Evolutionary conservation across 805 yeast species (phyloP), one percentile per base, ranked within the genome.

Genomic region (Wickerhamiella spandovensis): DNA sequence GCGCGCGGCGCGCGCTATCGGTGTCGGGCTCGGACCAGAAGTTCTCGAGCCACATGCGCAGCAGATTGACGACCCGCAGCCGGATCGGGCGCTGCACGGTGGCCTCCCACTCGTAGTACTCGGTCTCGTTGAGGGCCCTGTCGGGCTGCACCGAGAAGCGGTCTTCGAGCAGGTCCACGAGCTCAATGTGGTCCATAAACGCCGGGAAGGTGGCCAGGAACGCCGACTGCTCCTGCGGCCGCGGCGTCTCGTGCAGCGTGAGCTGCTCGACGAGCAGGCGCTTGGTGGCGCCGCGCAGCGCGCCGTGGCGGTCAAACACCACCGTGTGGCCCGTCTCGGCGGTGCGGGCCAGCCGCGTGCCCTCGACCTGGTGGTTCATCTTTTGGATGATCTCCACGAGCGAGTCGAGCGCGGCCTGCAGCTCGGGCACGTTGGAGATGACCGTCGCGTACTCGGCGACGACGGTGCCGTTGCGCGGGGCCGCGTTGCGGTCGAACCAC

Each of bases 251-350:
- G 60, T 87, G 94, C 60, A 81, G 83, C 0, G 95, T 85, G 52
- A 89, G 70, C 63, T 84, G 86, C 49, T 87, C 82, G 7, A 90
- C 73, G 43, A 90, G 68, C 0, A 95, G 94, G 43, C 76, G 79
- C 44, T 78, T 74, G 0, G 94, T 77, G 5, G 95, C 97, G 48
- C 96, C 97, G 62, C 82, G 83, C 37, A 88, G 74, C 48, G 73
- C 73, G 1, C 89, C 92, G 52, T 78, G 77, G 28, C 78, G 67
- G 55, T 86, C 92, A 58, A 78, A 79, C 23, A 80, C 69, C 47
- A 67, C 37, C 7, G 28, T 10, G n/a, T 25, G 35, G 20, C 10
- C 18, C 2, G 18, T 9, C 24, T 44, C 46, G 37, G 24, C 12
- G 21, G 23, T 18, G 21, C 12, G 15, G 12, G 15, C 38, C 23